Conservation (phyloP, 768 basidiomycete genomes). For the Leucocoprinus birnbaumii region DNA sequence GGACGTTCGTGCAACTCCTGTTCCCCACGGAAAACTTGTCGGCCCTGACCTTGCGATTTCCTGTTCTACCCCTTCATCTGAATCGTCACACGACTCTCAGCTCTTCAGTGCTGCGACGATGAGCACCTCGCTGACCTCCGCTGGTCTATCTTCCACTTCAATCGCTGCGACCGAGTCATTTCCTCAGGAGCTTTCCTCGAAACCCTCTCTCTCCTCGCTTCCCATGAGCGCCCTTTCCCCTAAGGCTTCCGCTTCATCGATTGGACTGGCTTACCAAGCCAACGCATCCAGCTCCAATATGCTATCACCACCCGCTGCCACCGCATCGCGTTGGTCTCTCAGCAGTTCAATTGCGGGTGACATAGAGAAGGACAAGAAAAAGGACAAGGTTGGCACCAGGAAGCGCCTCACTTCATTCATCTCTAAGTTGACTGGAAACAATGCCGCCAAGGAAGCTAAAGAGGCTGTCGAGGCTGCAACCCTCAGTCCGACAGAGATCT, state of each 20-base stretch:
- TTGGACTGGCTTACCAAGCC: slow-evolving; percentile 7
- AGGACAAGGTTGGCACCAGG: slow-evolving; percentile 9
- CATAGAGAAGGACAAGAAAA: slow-evolving; percentile 12
- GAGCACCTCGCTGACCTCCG: slow-evolving; percentile 4
- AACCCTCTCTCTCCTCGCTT: slow-evolving; percentile 6
- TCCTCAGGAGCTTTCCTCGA: neutral
- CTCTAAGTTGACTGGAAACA: slow-evolving; percentile 6
- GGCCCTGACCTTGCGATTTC: neutral
- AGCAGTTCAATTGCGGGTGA: slow-evolving; percentile 8
- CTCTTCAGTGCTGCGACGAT: neutral
- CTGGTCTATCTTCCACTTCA: neutral
- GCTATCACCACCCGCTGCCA: slow-evolving; percentile 7
- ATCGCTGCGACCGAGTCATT: neutral
- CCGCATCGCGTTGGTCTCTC: slow-evolving; percentile 11
- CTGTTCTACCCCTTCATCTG: neutral
- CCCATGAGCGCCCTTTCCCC: neutral
- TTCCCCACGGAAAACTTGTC: neutral
- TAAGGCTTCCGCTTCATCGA: slow-evolving; percentile 1
- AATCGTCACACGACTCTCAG: neutral
- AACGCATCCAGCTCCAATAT: neutral
- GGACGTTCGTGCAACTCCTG: slow-evolving; percentile 7
- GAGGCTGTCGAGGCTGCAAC: neutral
- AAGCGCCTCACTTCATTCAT: slow-evolving; percentile 15
- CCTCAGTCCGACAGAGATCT: neutral
- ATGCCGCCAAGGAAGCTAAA: neutral